Percentiles rank a stretch among this genome's conserved stretches.
phyloP scores from a whole-genome alignment of 2,329 filamentous ascomycete species.

The Sarocladiaceae sp. region DNA sequence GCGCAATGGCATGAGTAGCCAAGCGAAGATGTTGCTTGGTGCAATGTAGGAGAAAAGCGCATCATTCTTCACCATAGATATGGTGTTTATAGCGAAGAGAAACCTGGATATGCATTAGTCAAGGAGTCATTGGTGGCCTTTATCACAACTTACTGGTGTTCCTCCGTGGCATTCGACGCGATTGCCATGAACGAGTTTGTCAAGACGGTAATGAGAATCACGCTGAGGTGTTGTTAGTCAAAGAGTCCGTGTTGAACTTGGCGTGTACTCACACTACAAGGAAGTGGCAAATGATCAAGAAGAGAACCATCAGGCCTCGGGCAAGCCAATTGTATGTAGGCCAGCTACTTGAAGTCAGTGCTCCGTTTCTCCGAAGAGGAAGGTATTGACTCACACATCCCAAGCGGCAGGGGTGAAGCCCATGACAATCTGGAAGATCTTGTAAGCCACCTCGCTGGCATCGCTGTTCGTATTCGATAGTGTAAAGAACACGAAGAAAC shows the following conservation, averaged over 20 bases:
- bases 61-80: slow-evolving; percentile 98
- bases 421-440: slow-evolving; percentile 91
- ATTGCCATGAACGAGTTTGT: slow-evolving; percentile 97
- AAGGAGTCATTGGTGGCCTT: slow-evolving; percentile 9
- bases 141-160: slow-evolving; percentile 60
- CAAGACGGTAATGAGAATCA: slow-evolving; percentile 90
- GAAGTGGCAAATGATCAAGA: slow-evolving; percentile 93
- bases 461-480: slow-evolving; percentile 70
- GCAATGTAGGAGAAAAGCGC: slow-evolving; percentile 91
- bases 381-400: slow-evolving; percentile 60
- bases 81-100: slow-evolving; percentile 92
- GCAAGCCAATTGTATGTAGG: slow-evolving; percentile 73
- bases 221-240: slow-evolving; percentile 36
- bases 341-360: slow-evolving; percentile 45
- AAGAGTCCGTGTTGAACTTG: not conserved
- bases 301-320: slow-evolving; percentile 70
- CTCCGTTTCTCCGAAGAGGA: not conserved
- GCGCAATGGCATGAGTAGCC: slow-evolving; percentile 79
- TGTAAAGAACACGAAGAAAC: slow-evolving; percentile 93
- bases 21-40: slow-evolving; percentile 86
- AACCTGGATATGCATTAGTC: slow-evolving; percentile 45
- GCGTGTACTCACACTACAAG: slow-evolving; percentile 63
- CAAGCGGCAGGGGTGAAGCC: slow-evolving; percentile 94
- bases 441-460: slow-evolving; percentile 71
- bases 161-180: slow-evolving; percentile 87